Base-by-base conservation (phyloP, 2,329 filamentous ascomycete genomes). In the Nigrospora sphaerica region DNA sequence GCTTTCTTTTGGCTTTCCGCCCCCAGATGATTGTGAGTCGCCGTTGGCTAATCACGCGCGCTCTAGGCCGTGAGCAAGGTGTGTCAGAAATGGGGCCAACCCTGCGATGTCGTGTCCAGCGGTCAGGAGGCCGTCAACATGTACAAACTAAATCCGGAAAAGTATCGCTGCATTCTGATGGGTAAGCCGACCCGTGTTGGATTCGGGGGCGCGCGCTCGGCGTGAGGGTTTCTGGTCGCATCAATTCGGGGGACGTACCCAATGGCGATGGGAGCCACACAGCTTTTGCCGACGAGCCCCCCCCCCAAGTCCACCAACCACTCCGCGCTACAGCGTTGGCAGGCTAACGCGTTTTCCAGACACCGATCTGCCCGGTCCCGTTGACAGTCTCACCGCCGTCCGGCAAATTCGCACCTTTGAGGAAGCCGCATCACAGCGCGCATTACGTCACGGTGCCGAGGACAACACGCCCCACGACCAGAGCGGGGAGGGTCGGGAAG, bases 111-210 rank as follows among this genome's bases (percentile, higher is more conserved):
- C 13, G 74, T 73, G 1, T 58, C 57, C 18, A 67, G 77, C 50
- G 75, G 75, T 7, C 61, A 69, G 1, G 67, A 75, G 54, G 75
- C 75, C 3, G 66, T 77, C 1, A 59, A 72, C 7, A 59, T 58
- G 31, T 73, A 71, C 47, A 62, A 69, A 39, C 52, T 53, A 9
- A 50, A 57, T 4, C 49, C 53, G 3, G 58, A 61, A 9, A 54
- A 60, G 0, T 70, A 68, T 42, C 66, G 69, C 35, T 65, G 74
- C 37, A 66, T 77, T 3, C 66, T 77, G 18, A 77, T 77, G 72
- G 74, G 64, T 64, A 57, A 49, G 52, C 32, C 13, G 7, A 28
- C 23, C 23, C 23, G 23, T 9, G 23, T 10, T 28, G 23, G 23
- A 28, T 9, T 7, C 2, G 23, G 23, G 23, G 23, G 7, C 5